Evolutionary conservation across 257 asterid genomes (phyloP), one percentile per base, ranked within the genome.

Genomic region (Solanum virginianum): DNA sequence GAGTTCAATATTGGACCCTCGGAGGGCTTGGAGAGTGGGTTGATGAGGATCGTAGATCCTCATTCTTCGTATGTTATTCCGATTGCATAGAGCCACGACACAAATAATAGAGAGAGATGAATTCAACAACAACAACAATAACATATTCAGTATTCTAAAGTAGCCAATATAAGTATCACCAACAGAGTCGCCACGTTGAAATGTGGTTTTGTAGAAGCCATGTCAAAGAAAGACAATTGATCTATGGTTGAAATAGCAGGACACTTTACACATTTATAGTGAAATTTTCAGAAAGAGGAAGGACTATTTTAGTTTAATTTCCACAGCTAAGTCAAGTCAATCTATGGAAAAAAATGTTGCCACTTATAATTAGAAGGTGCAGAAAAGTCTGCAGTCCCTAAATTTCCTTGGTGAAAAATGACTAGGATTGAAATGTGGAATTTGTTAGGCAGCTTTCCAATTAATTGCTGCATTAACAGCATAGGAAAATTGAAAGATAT

Each of bases 11-110:
- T 88, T 87, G 29, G 92, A 80, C 10, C 87, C 89, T 32, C 89
- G 7, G n/a, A 89, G 90, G 63, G 92, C 92, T 80, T 51, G 85
- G n/a, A 89, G 90, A 2, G 88, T 85, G 12, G 82, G 47, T 54
- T 85, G 90, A 83, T 88, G 6, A 16, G 92, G 92, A 26, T 86
- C 90, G 10, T 90, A 88, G 62, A 90, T 69, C 56, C 91, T 56
- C 87, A 88, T 74, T 85, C 92, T 88, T 68, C 66, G 43, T 83
- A 88, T 88, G 54, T 83, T 87, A 2, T 86, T 88, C 43, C 13
- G 85, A 8, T 86, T 88, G 84, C 75, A 88, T 14, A 88, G 60
- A 59, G 91, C 70, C 12, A 88, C 87, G 15, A 84, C 92, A n/a
- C n/a, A n/a, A n/a, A n/a, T n/a, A n/a, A n/a, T n/a, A n/a, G n/a